phyloP scores from a whole-genome alignment of 2,329 filamentous ascomycete genomes.

The Epicoccum sorghinum region DNA sequence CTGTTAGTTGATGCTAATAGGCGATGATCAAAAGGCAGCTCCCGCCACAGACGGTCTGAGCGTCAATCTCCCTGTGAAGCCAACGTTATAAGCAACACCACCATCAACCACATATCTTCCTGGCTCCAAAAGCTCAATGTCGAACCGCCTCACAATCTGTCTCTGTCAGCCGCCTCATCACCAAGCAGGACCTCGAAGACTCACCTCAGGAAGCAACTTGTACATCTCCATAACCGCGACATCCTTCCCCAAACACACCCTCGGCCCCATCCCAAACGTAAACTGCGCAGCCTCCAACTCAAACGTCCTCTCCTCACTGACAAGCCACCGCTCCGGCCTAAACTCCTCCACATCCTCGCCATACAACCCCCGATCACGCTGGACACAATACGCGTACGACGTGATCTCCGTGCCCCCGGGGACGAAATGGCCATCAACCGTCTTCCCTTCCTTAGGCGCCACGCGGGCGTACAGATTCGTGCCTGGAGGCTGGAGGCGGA shows the following conservation, averaged over 20 bases:
- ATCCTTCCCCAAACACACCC: slow-evolving; percentile 42
- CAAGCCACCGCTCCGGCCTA: slow-evolving; percentile 51
- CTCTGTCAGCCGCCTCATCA: neutral
- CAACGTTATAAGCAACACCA: slow-evolving; percentile 39
- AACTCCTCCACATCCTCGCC: slow-evolving; percentile 50
- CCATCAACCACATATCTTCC: slow-evolving; percentile 37
- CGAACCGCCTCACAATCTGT: slow-evolving; percentile 35
- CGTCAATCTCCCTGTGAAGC: slow-evolving; percentile 15
- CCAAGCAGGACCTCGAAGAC: neutral
- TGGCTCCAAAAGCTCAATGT: slow-evolving; percentile 32
- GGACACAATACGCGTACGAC: slow-evolving; percentile 50
- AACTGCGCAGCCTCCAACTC: slow-evolving; percentile 40
- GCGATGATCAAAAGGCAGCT: no score
- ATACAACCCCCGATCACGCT: slow-evolving; percentile 37
- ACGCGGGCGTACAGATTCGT: slow-evolving; percentile 59
- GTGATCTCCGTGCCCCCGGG: slow-evolving; percentile 55
- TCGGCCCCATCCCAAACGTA: slow-evolving; percentile 35
- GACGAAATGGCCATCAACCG: slow-evolving; percentile 48
- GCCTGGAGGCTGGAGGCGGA: slow-evolving; percentile 59
- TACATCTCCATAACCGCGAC: slow-evolving; percentile 39
- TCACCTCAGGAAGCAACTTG: slow-evolving; percentile 44
- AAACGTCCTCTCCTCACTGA: slow-evolving; percentile 27
- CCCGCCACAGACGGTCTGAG: neutral
- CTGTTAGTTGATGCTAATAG: no score
- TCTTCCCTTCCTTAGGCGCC: slow-evolving; percentile 36